These are phyloP conservation scores for Apophysomyces trapeziformis DNA, from an alignment of 371 early-diverging fungal genomes.

Conservation along the genomic window DNA sequence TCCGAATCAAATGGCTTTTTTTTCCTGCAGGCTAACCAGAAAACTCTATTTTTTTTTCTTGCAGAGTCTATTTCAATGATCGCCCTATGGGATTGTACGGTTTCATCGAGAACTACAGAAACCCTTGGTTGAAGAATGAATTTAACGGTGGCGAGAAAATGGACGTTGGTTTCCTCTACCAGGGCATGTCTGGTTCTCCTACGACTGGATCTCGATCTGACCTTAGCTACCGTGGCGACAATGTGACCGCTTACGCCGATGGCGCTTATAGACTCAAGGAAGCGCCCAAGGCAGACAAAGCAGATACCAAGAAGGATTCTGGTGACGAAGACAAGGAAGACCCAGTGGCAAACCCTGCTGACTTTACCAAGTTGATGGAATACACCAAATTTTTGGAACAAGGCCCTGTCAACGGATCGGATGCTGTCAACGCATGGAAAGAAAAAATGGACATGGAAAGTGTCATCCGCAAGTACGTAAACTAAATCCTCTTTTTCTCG, in stretches of 20 bases:
- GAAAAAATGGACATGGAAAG: constrained; percentile 35
- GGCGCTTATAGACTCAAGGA: constrained; percentile 37
- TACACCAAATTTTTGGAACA: constrained; percentile 37
- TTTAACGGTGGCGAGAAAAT: constrained; percentile 38
- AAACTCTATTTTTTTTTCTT: background rate
- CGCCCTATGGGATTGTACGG: constrained; percentile 42
- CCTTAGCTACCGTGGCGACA: constrained; percentile 26
- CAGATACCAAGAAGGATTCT: constrained; percentile 9
- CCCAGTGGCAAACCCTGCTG: constrained; percentile 21
- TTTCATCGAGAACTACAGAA: constrained; percentile 38
- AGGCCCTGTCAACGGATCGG: constrained; percentile 18
- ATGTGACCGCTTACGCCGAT: constrained; percentile 26
- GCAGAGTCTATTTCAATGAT: constrained; percentile 40
- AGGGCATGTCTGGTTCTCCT: constrained; percentile 20
- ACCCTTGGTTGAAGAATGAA: constrained; percentile 41
- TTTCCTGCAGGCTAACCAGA: background rate
- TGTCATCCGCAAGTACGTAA: constrained; percentile 38
- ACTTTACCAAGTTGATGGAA: constrained; percentile 23
- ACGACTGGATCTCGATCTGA: constrained; percentile 10
- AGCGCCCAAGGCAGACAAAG: constrained; percentile 19
- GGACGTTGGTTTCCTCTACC: constrained; percentile 39
- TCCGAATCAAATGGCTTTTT: background rate
- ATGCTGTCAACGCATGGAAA: constrained; percentile 34
- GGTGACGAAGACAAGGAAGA: constrained; percentile 35
- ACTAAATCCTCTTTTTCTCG: background rate